Evolutionary conservation across 2,329 filamentous ascomycete genomes (phyloP), one percentile per base, ranked within the genome.

Genomic region (Hymenoscyphus salicellus): DNA sequence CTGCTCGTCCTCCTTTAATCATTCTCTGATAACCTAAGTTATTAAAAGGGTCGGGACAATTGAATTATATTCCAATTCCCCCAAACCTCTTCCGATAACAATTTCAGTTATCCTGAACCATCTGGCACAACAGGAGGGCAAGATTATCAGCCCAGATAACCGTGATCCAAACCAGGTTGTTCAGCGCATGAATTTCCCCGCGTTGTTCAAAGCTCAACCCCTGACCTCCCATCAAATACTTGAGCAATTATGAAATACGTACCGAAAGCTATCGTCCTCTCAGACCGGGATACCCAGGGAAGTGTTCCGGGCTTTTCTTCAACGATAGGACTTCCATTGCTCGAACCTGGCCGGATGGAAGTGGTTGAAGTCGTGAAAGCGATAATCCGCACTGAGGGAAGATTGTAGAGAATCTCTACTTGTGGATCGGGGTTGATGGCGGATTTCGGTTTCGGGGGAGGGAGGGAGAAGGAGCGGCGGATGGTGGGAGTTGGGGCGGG

Each of bases 181-280:
- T 26, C 46, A 52, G 26, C 20, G 46, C 46, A 52, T 52, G 46
- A 52, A 52, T 26, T 52, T 52, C 46, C 46, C 46, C 46, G 46
- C 46, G 46, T 23, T 52, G 26, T 14, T 5, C 20, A 52, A 23
- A 52, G 46, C 46, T 52, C 46, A 23, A 52, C 20, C 46, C 46
- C 46, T 52, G 46, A 52, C 46, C 46, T 11, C n/a, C 20, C 46
- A 14, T 6, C 46, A 23, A 52, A 26, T 26, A 52, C 4, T 14
- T 4, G 23, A 52, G 46, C 46, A 23, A 52, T 23, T 52, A 30
- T 32, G 26, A 30, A 63, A 60, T 61, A 71, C 84, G 67, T 79
- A 91, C 89, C 89, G 66, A 91, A 84, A 65, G 93, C 92, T 68
- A 96, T 88, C 0, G 91, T 94, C 72, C 89, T 85, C 77, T 96